phyloP scores from a whole-genome alignment of 192 early-diverging fungal genomes.

The Endogone sp. region DNA sequence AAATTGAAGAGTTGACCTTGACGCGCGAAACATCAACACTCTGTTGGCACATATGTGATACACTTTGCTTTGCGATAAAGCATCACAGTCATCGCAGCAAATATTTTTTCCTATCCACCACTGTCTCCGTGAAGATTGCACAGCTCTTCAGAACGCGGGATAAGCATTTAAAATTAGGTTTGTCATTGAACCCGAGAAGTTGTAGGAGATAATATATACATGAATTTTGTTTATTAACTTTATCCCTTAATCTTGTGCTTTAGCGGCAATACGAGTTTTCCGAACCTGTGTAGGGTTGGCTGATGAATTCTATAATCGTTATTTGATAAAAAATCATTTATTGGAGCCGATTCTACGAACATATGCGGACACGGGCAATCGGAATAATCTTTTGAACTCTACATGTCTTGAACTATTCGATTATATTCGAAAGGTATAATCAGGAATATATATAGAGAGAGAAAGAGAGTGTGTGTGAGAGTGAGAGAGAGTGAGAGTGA shows the following conservation, averaged over 20 bases:
- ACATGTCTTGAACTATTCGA: constrained; percentile 89
- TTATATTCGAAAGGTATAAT: constrained; percentile 63
- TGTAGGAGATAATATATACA: not conserved
- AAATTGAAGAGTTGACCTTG: constrained; percentile 15
- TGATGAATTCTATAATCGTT: constrained; percentile 81
- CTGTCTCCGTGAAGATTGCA: constrained; percentile 54
- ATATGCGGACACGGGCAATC: constrained; percentile 57
- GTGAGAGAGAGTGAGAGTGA: too few species aligned
- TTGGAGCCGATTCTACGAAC: constrained; percentile 64
- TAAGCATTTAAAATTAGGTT: constrained; percentile 67
- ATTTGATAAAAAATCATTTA: constrained; percentile 71
- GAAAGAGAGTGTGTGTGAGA: too few species aligned
- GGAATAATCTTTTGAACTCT: constrained; percentile 83
- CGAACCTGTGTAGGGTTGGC: constrained; percentile 70
- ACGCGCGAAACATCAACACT: constrained; percentile 29
- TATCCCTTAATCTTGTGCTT: not conserved
- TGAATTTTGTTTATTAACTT: constrained; percentile 3
- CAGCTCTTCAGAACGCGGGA: constrained; percentile 65
- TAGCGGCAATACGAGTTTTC: constrained; percentile 79
- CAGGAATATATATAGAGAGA: too few species aligned
- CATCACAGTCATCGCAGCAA: constrained; percentile 75
- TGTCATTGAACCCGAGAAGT: constrained; percentile 12
- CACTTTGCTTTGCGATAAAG: constrained; percentile 68
- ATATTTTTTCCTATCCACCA: constrained; percentile 66
- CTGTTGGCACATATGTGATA: constrained; percentile 67